Conservation (phyloP, 2,329 filamentous ascomycete genomes). For the Phialemoniopsis sp. region DNA sequence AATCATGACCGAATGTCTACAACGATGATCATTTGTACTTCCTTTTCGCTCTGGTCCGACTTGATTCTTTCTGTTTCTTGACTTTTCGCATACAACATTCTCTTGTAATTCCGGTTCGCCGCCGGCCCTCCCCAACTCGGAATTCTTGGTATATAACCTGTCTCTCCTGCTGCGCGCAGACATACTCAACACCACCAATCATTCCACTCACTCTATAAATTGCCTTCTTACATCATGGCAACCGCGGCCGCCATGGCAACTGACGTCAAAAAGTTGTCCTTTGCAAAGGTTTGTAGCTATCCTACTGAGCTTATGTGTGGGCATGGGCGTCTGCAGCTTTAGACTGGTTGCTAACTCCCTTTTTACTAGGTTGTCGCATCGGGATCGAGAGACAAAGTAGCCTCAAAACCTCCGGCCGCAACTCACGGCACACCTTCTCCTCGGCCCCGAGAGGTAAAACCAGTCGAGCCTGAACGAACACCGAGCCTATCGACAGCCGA, state of each 20-base stretch:
- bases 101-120: constrained; percentile 8
- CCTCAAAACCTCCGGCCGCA: constrained; percentile 17
- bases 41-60: constrained; percentile 44
- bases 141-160: background rate
- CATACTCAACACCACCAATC: constrained; percentile 3
- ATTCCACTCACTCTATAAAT: constrained; percentile 12
- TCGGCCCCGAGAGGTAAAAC: constrained; percentile 9
- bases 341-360: constrained; percentile 1
- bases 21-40: constrained; percentile 53
- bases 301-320: background rate
- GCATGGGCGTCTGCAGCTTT: too few relatives aligned
- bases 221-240: constrained; percentile 34
- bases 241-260: constrained; percentile 38
- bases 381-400: constrained; percentile 29
- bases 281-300: constrained; percentile 62
- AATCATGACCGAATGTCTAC: constrained; percentile 33
- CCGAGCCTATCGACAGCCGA: too few relatives aligned
- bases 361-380: constrained; percentile 43
- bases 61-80: constrained; percentile 52
- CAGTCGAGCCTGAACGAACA: too few relatives aligned
- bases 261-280: constrained; percentile 58
- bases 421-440: constrained; percentile 14
- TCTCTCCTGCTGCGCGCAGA: constrained; percentile 13
- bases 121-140: constrained; percentile 2
- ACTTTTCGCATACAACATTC: constrained; percentile 25